Evolutionary conservation across 2,329 filamentous ascomycete genomes (phyloP), one percentile per base, ranked within the genome.

Genomic region (Myriosclerotinia scirpicola): DNA sequence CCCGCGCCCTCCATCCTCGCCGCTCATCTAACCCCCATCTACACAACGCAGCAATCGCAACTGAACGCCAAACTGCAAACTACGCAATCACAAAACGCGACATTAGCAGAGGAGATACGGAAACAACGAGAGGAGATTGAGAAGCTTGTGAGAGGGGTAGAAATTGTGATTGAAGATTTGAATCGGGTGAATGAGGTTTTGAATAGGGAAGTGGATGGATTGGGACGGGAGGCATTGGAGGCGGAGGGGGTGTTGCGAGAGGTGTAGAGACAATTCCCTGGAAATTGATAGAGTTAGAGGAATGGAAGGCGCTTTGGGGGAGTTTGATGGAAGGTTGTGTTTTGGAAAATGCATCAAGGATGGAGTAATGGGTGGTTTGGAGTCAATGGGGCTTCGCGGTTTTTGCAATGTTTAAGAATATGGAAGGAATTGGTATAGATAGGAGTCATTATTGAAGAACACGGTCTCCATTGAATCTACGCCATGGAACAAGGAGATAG

Each of bases 1-100:
- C 83, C 85, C 0, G 81, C 86, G 0, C 74, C 79, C 4, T 76
- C 79, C 4, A 78, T 89, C 50, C 78, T 87, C 30, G 76, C 79
- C 20, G 85, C 85, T 1, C 86, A 88, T 75, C 78, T 87, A 34
- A 75, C 79, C 7, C 83, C 85, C 0, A 79, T 84, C 62, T 80
- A 87, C 5, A 78, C 79, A 3, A 77, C 80, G 20, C 84, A 87
- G 73, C 82, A 83, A 65, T 81, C 81, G 2, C 82, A 83, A 71
- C 81, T 89, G 68, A 85, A 85, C 73, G 84, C 84, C 11, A 80
- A 79, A 56, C 78, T 89, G 44, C 83, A 85, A 73, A 85, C 84
- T 30, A 80, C 80, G 54, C 84, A 87, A 74, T 79, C 81, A 20
- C 81, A 83, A 72, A 89, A 89, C 74, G 82, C 83, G 17, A 78